These are phyloP conservation scores for Cercospora sp. DNA, from an alignment of 2,329 filamentous ascomycete species.

Conservation along the genomic window DNA sequence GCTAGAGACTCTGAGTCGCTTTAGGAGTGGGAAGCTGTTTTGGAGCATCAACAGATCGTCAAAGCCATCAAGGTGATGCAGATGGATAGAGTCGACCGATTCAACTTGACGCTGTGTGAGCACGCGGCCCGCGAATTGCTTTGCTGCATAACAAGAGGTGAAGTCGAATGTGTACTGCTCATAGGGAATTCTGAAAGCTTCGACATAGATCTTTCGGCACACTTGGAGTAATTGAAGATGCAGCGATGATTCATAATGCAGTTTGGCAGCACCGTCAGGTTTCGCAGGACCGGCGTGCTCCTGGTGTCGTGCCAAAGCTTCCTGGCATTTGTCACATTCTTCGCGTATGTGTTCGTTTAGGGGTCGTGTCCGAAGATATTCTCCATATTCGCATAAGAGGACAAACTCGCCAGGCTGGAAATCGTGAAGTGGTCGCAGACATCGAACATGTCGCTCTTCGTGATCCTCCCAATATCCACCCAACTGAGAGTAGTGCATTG, in stretches of 20 bases:
- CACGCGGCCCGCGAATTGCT: neutral
- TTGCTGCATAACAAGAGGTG: neutral
- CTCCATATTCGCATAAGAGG: neutral
- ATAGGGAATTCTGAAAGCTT: neutral
- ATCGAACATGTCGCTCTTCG: neutral
- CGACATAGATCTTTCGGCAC: neutral
- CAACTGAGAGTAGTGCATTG: too few species aligned
- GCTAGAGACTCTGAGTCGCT: neutral
- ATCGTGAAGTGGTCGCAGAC: neutral
- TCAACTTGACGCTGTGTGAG: neutral
- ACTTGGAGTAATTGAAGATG: neutral
- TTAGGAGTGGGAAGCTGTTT: neutral
- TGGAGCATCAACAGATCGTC: neutral
- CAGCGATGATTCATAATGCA: neutral
- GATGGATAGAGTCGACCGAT: neutral
- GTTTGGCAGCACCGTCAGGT: neutral
- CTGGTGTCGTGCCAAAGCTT: neutral
- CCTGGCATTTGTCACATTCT: neutral
- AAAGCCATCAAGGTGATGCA: neutral
- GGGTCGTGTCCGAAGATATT: neutral
- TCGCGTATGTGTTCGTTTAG: neutral
- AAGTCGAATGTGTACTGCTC: neutral
- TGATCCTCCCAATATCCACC: neutral
- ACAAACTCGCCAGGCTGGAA: neutral
- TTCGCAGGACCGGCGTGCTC: neutral